Conservation (phyloP, 305 asterid genomes). For the Fraxinus latifolia region DNA sequence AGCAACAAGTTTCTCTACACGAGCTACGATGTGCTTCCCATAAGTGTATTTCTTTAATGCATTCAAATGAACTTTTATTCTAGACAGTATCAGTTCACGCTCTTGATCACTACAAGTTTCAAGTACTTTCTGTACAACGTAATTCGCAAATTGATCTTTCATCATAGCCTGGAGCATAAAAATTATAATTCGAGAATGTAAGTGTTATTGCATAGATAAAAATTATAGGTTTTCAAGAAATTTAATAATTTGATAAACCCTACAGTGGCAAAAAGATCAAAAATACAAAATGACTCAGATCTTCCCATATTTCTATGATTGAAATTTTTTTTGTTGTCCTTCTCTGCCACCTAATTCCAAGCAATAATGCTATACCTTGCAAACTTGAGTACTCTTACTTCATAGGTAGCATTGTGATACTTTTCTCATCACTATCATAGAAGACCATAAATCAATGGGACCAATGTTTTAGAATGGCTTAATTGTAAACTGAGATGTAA, state of each 20-base stretch:
- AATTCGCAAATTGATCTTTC: slow-evolving; percentile 69
- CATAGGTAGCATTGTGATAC: neutral
- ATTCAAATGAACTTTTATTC: slow-evolving; percentile 63
- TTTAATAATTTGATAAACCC: neutral
- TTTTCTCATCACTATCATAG: neutral
- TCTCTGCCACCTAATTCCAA: neutral
- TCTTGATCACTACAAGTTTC: slow-evolving; percentile 68
- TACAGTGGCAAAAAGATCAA: neutral
- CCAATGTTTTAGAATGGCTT: neutral
- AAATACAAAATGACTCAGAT: neutral
- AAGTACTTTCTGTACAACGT: slow-evolving; percentile 65
- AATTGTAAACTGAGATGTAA: neutral
- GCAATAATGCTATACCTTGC: neutral
- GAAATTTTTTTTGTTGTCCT: neutral
- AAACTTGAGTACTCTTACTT: neutral
- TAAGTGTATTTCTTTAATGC: slow-evolving; percentile 66
- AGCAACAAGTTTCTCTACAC: slow-evolving; percentile 70
- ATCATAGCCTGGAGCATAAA: slow-evolving; percentile 56
- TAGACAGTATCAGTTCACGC: slow-evolving; percentile 56
- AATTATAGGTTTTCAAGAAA: neutral
- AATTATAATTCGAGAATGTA: neutral
- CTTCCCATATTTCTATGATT: neutral
- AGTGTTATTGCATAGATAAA: neutral
- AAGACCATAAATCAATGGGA: neutral
- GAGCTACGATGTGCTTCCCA: slow-evolving; percentile 69